A percentile compares a stretch with the other conserved stretches of the same genome.
Conservation (phyloP, 2,329 filamentous ascomycete species). For the Paecilomyces formosus region DNA sequence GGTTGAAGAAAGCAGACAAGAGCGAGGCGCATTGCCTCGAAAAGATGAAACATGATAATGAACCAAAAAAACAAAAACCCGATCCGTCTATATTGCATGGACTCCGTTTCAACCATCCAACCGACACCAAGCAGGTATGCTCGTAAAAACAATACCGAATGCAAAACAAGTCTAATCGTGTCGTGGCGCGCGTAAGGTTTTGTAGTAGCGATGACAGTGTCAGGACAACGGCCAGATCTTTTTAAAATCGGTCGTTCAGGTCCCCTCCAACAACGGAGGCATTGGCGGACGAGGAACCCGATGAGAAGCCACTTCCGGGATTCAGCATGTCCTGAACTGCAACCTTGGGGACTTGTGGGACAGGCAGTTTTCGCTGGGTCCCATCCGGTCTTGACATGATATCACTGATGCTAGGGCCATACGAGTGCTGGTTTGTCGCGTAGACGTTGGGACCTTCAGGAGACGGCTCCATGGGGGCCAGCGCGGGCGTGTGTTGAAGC, state of each 20-base stretch:
- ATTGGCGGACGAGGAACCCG: conserved; percentile 67
- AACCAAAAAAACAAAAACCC: conserved; percentile 9
- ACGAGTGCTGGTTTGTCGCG: conserved; percentile 48
- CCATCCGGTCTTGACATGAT: conserved; percentile 88
- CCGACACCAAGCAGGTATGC: conserved; percentile 28
- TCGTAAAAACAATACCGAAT: conserved; percentile 28
- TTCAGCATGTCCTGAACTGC: conserved; percentile 78
- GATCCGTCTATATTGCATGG: conserved; percentile 16
- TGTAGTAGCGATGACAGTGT: conserved; percentile 1
- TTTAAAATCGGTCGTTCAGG: conserved; percentile 50
- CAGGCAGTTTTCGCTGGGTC: conserved; percentile 80
- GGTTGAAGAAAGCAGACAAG: background rate
- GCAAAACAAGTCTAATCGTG: conserved; percentile 32
- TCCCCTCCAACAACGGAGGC: conserved; percentile 71
- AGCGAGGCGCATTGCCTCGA: background rate
- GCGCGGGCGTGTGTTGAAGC: conserved; percentile 57
- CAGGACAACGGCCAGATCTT: background rate
- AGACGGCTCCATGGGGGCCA: conserved; percentile 64
- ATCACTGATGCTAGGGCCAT: conserved; percentile 76
- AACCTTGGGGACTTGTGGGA: conserved; percentile 81
- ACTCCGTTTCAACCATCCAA: conserved; percentile 14
- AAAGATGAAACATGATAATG: conserved; percentile 10
- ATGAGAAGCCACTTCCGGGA: conserved; percentile 58
- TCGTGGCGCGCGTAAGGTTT: conserved; percentile 26
- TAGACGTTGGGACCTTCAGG: conserved; percentile 54